phyloP scores from a whole-genome alignment of 345 rosid species.

The Pseudoturritis turrita region DNA sequence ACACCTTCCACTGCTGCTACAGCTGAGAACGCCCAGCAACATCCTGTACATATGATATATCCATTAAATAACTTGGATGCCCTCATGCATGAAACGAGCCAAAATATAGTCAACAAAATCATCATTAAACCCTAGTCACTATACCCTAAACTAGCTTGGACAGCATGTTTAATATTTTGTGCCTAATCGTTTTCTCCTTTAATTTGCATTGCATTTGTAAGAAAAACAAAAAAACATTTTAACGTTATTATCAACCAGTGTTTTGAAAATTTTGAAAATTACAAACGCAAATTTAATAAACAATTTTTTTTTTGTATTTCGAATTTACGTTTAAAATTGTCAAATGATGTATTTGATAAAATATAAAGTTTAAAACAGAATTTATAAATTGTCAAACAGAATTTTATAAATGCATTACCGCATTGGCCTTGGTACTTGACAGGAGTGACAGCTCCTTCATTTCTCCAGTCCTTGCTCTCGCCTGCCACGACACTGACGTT shows the following conservation, averaged over 20 bases:
- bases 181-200: neutral
- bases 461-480: slow-evolving; percentile 40
- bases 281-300: too few relatives aligned
- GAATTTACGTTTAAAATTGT: neutral
- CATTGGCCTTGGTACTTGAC: slow-evolving; percentile 43
- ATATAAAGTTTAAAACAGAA: neutral
- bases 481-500: slow-evolving; percentile 16
- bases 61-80: neutral
- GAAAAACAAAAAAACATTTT: too few relatives aligned
- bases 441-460: slow-evolving; percentile 39
- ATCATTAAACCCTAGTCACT: neutral
- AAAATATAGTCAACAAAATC: neutral
- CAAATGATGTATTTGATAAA: neutral
- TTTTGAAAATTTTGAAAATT: too few relatives aligned
- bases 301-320: too few relatives aligned
- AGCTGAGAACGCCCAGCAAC: slow-evolving; percentile 68
- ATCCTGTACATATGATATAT: slow-evolving; percentile 12
- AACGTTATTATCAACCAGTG: too few relatives aligned
- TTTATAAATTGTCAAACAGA: neutral
- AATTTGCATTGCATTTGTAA: neutral
- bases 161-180: neutral
- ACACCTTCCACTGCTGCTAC: slow-evolving; percentile 49
- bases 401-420: slow-evolving; percentile 23
- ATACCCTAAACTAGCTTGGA: slow-evolving; percentile 3
- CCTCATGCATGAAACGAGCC: neutral